Evolutionary conservation across 2,329 filamentous ascomycete genomes (phyloP).

Genomic region (Microcyclospora pomicola): DNA sequence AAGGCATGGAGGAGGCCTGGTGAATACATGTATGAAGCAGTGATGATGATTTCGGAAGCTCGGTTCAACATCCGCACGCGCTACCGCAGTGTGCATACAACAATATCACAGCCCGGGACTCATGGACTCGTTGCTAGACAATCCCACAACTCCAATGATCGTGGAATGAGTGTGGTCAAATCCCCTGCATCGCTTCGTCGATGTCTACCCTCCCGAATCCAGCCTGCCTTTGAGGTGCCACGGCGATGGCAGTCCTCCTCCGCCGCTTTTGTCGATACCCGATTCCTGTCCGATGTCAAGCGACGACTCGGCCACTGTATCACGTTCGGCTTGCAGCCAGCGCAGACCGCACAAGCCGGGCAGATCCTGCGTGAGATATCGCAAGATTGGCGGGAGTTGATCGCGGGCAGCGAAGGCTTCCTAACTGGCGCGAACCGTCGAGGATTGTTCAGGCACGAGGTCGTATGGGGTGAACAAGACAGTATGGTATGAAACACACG

Average conservation of each 20-base stretch:
- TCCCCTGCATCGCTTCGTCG: neutral
- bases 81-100: too few species aligned
- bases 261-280: constrained; percentile 30
- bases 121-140: neutral
- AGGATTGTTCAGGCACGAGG: constrained; percentile 50
- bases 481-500: constrained; percentile 37
- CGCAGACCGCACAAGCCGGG: constrained; percentile 45
- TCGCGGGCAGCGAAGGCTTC: constrained; percentile 64
- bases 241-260: constrained; percentile 1
- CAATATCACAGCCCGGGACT: too few species aligned
- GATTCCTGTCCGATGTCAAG: constrained; percentile 59
- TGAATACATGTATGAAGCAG: too few species aligned
- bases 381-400: constrained; percentile 55
- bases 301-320: constrained; percentile 59
- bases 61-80: too few species aligned
- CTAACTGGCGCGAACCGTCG: constrained; percentile 48
- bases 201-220: neutral
- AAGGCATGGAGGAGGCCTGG: too few species aligned
- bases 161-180: neutral
- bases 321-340: constrained; percentile 51
- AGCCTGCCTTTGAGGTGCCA: neutral
- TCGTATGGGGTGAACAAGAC: constrained; percentile 76
- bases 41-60: too few species aligned
- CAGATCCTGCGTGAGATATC: constrained; percentile 46
- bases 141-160: neutral